These are phyloP conservation scores for Suhomyces sp. DNA, from an alignment of 805 yeast genomes.

Conservation along the genomic window DNA sequence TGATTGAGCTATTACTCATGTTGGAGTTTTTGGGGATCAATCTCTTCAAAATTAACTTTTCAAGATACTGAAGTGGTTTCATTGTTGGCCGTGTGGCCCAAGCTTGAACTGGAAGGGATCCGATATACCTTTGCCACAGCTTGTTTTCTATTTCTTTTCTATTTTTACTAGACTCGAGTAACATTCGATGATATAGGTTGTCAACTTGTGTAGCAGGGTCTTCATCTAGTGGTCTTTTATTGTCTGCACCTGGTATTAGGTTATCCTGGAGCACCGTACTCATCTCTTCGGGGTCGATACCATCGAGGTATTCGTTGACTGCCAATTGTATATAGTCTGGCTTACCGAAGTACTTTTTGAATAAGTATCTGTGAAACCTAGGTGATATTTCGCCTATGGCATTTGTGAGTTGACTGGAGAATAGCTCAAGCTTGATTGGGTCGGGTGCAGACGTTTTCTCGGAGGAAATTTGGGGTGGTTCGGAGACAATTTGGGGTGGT, in stretches of 20 bases:
- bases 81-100: constrained; percentile 71
- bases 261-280: neutral
- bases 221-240: constrained; percentile 3
- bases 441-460: neutral
- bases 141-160: constrained; percentile 10
- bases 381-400: constrained; percentile 13
- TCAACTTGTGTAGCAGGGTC: constrained; percentile 7
- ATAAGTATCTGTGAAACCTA: constrained; percentile 9
- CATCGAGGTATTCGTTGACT: constrained; percentile 8
- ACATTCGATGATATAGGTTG: constrained; percentile 11
- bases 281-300: constrained; percentile 6
- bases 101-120: constrained; percentile 57
- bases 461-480: neutral
- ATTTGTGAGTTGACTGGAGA: constrained; percentile 12
- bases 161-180: constrained; percentile 6
- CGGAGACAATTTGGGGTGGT: neutral
- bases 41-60: constrained; percentile 39
- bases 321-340: constrained; percentile 10
- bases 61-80: constrained; percentile 44
- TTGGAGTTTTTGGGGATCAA: constrained; percentile 24
- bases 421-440: constrained; percentile 6
- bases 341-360: constrained; percentile 11
- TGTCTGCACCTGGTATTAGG: neutral
- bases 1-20: constrained; percentile 20
- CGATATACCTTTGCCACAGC: constrained; percentile 48